Evolutionary conservation across 805 yeast species (phyloP).

Genomic region (Wickerhamiella sergipiensis): DNA sequence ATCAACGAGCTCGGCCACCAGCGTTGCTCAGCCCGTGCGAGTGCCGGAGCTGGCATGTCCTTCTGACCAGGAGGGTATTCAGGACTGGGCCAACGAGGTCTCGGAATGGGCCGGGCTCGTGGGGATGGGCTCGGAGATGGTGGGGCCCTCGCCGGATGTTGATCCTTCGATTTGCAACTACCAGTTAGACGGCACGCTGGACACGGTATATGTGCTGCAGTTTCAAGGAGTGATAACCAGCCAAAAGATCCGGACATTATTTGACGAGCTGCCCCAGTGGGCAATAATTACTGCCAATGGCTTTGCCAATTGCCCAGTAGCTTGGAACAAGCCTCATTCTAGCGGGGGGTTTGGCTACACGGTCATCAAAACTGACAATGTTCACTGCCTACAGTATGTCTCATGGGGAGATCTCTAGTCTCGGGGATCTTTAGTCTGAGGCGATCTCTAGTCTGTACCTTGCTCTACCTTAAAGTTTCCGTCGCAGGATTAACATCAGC

Average conservation of each 20-base stretch:
- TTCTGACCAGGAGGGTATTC: constrained; percentile 3
- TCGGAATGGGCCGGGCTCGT: constrained; percentile 15
- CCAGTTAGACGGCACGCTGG: not conserved
- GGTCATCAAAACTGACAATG: not conserved
- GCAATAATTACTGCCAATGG: constrained; percentile 10
- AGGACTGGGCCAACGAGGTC: constrained; percentile 15
- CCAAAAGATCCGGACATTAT: not conserved
- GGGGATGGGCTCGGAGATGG: constrained; percentile 2
- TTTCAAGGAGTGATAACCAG: not conserved
- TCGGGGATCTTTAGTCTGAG: too few species aligned
- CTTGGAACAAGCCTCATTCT: constrained; percentile 1
- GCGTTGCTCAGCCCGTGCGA: not conserved
- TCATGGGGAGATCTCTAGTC: not conserved
- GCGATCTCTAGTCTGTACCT: too few species aligned
- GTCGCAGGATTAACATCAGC: too few species aligned
- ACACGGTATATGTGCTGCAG: not conserved
- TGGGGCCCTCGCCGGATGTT: constrained; percentile 1
- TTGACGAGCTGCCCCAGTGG: not conserved
- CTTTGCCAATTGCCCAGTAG: constrained; percentile 5
- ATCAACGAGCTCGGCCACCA: not conserved
- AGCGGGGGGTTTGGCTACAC: constrained; percentile 3
- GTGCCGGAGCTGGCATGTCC: constrained; percentile 5
- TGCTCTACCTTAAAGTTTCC: too few species aligned
- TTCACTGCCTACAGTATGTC: not conserved
- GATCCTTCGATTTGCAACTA: constrained; percentile 7